Conservation (phyloP, 2,329 filamentous ascomycete species). For the Penicillium frequentans region DNA sequence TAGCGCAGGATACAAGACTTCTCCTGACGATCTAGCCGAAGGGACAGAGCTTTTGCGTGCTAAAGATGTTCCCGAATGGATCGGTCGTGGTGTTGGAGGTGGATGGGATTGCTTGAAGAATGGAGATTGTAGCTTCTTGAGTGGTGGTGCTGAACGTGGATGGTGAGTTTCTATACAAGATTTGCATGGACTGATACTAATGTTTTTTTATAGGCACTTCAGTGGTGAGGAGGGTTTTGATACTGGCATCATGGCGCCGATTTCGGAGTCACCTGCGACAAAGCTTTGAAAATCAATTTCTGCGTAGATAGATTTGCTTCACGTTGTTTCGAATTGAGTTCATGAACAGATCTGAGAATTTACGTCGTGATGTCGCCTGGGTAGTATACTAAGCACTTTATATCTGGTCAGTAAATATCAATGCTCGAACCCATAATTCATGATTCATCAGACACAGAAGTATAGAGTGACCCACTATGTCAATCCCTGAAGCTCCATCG, state of each 20-base stretch:
- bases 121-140: slow-evolving; percentile 82
- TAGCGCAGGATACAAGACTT: background rate
- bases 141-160: slow-evolving; percentile 77
- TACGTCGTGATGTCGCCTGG: no score
- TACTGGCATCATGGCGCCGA: slow-evolving; percentile 31
- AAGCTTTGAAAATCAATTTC: slow-evolving; percentile 21
- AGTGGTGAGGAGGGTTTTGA: slow-evolving; percentile 49
- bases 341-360: background rate
- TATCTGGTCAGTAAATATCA: no score
- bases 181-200: slow-evolving; percentile 14
- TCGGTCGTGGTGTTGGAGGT: slow-evolving; percentile 63
- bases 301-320: background rate
- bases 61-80: slow-evolving; percentile 51
- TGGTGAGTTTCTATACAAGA: slow-evolving; percentile 61
- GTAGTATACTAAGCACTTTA: no score
- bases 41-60: slow-evolving; percentile 30
- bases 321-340: background rate
- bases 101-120: slow-evolving; percentile 80
- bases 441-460: no score
- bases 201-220: slow-evolving; percentile 40
- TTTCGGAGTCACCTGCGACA: slow-evolving; percentile 17
- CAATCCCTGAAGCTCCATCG: background rate
- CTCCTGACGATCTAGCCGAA: slow-evolving; percentile 18
- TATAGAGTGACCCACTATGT: no score
- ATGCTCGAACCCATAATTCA: no score